Evolutionary conservation across 768 basidiomycete species (phyloP).

Genomic region (Pisolithus tinctorius): DNA sequence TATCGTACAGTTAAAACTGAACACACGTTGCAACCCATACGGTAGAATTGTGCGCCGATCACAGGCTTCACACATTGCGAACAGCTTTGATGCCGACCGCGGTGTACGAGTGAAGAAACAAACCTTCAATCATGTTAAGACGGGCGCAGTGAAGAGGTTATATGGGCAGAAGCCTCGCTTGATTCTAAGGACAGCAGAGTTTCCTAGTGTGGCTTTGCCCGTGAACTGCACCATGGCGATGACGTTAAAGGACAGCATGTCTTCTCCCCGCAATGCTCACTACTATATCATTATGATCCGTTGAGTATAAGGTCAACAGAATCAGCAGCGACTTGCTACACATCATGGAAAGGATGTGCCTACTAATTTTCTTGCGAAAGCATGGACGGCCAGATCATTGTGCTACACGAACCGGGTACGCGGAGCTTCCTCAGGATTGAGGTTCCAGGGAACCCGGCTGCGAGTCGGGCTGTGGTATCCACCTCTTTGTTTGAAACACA

Average conservation of each 20-base stretch:
- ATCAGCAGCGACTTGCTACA: conserved; percentile 43
- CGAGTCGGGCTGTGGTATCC: conserved; percentile 57
- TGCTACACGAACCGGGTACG: conserved; percentile 39
- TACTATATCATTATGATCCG: conserved; percentile 43
- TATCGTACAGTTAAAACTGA: no score
- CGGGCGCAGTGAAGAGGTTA: neutral
- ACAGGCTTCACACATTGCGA: no score
- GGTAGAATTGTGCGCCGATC: no score
- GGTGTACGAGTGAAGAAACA: no score
- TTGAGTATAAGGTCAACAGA: neutral
- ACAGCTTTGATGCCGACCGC: no score
- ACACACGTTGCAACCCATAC: no score
- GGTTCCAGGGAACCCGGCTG: conserved; percentile 35
- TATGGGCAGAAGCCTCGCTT: conserved; percentile 41
- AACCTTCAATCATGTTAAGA: neutral
- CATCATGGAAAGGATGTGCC: conserved; percentile 64
- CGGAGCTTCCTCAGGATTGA: conserved; percentile 47
- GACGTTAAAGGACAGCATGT: neutral
- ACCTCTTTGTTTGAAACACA: conserved; percentile 39
- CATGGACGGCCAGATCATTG: neutral
- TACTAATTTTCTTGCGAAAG: conserved; percentile 54
- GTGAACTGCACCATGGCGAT: conserved; percentile 64
- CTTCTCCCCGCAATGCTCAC: conserved; percentile 24
- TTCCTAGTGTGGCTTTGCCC: conserved; percentile 69
- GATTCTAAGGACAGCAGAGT: conserved; percentile 64